Percentiles rank a stretch among this genome's conserved stretches.
phyloP scores from a whole-genome alignment of 2,329 filamentous ascomycete species.

The Fusarium robinianum region DNA sequence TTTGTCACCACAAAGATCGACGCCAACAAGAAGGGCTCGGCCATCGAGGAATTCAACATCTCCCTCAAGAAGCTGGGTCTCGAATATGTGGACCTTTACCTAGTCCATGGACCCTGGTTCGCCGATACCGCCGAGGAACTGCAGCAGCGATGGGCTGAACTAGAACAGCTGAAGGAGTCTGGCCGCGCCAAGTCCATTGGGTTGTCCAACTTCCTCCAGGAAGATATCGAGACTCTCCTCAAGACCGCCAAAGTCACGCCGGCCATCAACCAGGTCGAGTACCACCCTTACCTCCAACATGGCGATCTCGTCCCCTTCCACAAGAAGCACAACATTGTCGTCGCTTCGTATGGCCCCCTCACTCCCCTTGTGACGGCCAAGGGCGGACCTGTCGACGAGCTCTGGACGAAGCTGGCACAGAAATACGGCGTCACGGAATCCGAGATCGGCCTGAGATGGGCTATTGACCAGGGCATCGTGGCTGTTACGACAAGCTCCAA shows the following conservation, averaged over 20 bases:
- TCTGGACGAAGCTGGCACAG: slow-evolving; percentile 55
- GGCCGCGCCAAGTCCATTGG: slow-evolving; percentile 73
- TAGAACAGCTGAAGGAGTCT: slow-evolving; percentile 68
- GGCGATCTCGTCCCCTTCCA: slow-evolving; percentile 61
- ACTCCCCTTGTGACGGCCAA: slow-evolving; percentile 52
- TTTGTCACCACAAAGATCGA: slow-evolving; percentile 68
- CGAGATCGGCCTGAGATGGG: slow-evolving; percentile 64
- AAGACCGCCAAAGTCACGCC: slow-evolving; percentile 65
- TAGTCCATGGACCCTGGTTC: slow-evolving; percentile 64
- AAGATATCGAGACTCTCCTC: slow-evolving; percentile 60
- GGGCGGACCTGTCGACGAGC: slow-evolving; percentile 57
- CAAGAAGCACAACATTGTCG: slow-evolving; percentile 60
- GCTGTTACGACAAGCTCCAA: slow-evolving; percentile 64
- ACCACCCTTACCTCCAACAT: slow-evolving; percentile 76
- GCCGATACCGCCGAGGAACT: slow-evolving; percentile 55
- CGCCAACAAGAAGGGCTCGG: slow-evolving; percentile 45
- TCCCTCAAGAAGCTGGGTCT: slow-evolving; percentile 69
- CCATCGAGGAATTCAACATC: slow-evolving; percentile 57
- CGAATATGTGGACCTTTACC: slow-evolving; percentile 74
- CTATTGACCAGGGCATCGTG: slow-evolving; percentile 62
- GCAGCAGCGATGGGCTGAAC: slow-evolving; percentile 62
- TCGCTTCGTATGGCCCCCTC: slow-evolving; percentile 61
- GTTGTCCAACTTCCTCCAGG: slow-evolving; percentile 72
- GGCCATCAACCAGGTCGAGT: slow-evolving; percentile 80
- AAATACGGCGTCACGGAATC: slow-evolving; percentile 63